These are phyloP conservation scores for Aaosphaeria pasadenensis DNA, from an alignment of 2,329 filamentous ascomycete genomes.

Conservation along the genomic window DNA sequence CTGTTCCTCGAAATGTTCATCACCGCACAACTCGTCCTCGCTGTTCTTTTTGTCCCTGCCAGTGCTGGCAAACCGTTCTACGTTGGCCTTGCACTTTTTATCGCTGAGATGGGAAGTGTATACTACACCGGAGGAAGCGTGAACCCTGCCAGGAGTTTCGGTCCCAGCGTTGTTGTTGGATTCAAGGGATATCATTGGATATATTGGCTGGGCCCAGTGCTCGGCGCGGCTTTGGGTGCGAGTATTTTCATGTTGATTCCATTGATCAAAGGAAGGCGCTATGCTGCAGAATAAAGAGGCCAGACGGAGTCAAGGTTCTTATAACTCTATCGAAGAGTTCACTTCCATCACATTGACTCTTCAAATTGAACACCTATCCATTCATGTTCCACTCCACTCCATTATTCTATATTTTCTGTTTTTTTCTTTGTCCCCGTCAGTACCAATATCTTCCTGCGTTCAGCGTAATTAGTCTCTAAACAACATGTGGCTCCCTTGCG, in stretches of 20 bases:
- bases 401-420: no score
- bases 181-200: constrained; percentile 44
- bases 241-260: constrained; percentile 47
- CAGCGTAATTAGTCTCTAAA: no score
- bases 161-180: constrained; percentile 39
- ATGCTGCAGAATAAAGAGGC: no score
- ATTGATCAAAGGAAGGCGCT: constrained; percentile 6
- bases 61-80: constrained; percentile 63
- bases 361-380: no score
- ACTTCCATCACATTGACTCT: no score
- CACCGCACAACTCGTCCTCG: constrained; percentile 33
- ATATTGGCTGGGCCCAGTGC: constrained; percentile 43
- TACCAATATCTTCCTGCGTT: no score
- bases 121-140: constrained; percentile 46
- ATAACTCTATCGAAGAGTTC: no score
- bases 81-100: constrained; percentile 68
- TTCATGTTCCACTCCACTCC: no score
- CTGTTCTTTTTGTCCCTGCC: constrained; percentile 58
- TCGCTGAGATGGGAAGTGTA: constrained; percentile 51
- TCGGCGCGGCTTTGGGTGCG: constrained; percentile 44
- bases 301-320: no score
- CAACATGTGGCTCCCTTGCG: no score
- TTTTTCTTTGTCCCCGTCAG: no score
- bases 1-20: constrained; percentile 29
- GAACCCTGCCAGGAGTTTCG: constrained; percentile 47